Evolutionary conservation across 106 monocot species (phyloP).

Genomic region (Phalaenopsis equestris): DNA sequence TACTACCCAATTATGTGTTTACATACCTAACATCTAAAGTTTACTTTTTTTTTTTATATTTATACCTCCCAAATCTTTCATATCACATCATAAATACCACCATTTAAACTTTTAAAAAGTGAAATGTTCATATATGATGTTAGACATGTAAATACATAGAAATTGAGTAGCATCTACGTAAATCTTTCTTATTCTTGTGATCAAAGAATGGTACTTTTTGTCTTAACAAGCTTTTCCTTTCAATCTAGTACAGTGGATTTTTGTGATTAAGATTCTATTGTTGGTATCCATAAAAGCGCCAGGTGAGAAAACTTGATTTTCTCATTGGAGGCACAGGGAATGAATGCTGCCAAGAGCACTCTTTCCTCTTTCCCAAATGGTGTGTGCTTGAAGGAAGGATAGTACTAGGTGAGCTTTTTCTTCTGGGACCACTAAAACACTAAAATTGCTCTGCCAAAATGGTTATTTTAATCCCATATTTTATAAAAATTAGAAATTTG

Average conservation of each 20-base stretch:
- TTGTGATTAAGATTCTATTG: constrained; percentile 7
- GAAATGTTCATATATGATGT: too few species aligned
- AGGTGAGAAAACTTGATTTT: neutral
- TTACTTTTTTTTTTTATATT: too few species aligned
- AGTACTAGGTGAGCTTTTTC: neutral
- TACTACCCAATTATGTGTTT: too few species aligned
- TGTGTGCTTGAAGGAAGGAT: constrained; percentile 1
- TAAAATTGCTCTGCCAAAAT: neutral
- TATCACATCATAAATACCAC: too few species aligned
- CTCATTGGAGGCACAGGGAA: neutral
- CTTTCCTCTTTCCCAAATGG: constrained; percentile 13
- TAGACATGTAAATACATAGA: too few species aligned
- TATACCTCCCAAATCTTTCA: too few species aligned
- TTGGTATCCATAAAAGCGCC: neutral
- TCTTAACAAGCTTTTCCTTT: constrained; percentile 1
- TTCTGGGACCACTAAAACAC: neutral
- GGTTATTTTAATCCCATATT: too few species aligned
- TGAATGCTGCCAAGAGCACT: constrained; percentile 5
- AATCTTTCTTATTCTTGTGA: neutral
- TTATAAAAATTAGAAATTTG: too few species aligned
- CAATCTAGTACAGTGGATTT: neutral
- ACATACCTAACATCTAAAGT: too few species aligned
- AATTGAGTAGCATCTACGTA: too few species aligned
- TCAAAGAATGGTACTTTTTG: neutral
- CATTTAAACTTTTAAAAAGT: too few species aligned